phyloP scores from a whole-genome alignment of 2,329 filamentous ascomycete species.

The Talaromyces funiculosus region DNA sequence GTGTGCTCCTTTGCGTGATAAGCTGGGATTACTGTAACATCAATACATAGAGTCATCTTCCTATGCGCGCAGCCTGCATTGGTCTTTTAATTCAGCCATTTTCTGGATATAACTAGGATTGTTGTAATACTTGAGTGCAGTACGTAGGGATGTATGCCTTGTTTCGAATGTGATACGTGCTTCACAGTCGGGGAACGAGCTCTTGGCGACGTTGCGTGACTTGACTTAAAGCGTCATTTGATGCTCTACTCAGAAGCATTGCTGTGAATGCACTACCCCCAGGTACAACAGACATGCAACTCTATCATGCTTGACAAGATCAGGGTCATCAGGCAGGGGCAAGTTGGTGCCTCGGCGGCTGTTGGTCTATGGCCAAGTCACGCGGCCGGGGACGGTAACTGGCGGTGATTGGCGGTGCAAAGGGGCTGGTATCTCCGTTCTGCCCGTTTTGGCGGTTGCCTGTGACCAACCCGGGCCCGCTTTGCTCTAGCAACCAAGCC shows the following conservation, averaged over 20 bases:
- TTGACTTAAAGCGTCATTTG: background rate
- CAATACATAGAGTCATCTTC: background rate
- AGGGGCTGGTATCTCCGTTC: background rate
- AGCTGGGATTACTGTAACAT: conserved; percentile 10
- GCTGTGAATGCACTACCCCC: too few species aligned
- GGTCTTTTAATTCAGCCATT: background rate
- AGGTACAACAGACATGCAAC: too few species aligned
- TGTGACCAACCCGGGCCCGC: conserved; percentile 3
- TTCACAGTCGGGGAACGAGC: background rate
- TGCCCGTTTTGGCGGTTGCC: conserved; percentile 2
- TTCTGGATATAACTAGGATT: background rate
- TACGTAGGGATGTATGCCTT: background rate
- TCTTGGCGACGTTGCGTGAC: background rate
- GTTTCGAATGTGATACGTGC: background rate
- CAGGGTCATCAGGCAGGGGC: too few species aligned
- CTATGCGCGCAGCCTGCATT: conserved; percentile 13
- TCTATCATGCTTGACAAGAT: background rate
- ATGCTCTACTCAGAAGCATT: background rate
- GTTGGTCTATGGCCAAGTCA: background rate
- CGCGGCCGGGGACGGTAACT: background rate
- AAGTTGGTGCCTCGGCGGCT: background rate
- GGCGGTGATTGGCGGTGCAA: background rate
- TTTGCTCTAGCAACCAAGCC: conserved; percentile 10
- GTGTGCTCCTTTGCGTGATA: background rate
- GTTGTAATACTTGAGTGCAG: background rate